A percentile compares a stretch with the other conserved stretches of the same genome.
phyloP scores from a whole-genome alignment of 306 rosid genomes.

The Fagus sylvatica region DNA sequence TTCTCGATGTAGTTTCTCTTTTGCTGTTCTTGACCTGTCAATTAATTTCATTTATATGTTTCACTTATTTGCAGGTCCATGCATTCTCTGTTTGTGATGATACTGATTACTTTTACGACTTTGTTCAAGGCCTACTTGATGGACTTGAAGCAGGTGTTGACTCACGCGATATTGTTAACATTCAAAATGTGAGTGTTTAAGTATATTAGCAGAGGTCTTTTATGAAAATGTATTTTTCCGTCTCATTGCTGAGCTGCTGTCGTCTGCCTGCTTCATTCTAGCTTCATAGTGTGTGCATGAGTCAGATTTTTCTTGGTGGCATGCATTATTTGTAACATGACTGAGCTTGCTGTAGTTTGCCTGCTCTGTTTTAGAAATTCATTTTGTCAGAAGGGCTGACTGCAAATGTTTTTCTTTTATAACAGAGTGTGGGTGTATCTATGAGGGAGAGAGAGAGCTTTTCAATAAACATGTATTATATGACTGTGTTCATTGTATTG shows the following conservation, averaged over 20 bases:
- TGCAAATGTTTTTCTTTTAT: too few relatives aligned
- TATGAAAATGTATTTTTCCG: slow-evolving; percentile 13
- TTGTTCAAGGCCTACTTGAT: slow-evolving; percentile 83
- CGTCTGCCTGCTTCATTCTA: background rate
- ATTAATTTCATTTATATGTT: slow-evolving; percentile 25
- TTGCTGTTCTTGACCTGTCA: slow-evolving; percentile 16
- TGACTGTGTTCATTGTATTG: background rate
- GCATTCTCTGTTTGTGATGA: slow-evolving; percentile 87
- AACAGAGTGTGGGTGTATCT: too few relatives aligned
- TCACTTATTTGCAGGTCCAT: slow-evolving; percentile 55
- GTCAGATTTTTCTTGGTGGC: background rate
- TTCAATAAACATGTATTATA: background rate
- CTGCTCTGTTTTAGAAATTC: background rate
- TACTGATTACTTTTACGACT: slow-evolving; percentile 81
- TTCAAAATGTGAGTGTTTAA: slow-evolving; percentile 65
- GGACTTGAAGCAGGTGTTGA: slow-evolving; percentile 72
- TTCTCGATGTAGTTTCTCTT: slow-evolving; percentile 12
- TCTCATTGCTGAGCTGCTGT: slow-evolving; percentile 20
- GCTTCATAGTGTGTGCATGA: background rate
- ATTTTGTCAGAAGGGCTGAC: background rate
- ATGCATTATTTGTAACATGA: background rate
- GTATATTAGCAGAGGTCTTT: slow-evolving; percentile 14
- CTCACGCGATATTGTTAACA: slow-evolving; percentile 66
- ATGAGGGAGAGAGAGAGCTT: too few relatives aligned
- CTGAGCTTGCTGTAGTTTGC: background rate